Evolutionary conservation across 345 rosid genomes (phyloP).

Genomic region (Acer saccharum): DNA sequence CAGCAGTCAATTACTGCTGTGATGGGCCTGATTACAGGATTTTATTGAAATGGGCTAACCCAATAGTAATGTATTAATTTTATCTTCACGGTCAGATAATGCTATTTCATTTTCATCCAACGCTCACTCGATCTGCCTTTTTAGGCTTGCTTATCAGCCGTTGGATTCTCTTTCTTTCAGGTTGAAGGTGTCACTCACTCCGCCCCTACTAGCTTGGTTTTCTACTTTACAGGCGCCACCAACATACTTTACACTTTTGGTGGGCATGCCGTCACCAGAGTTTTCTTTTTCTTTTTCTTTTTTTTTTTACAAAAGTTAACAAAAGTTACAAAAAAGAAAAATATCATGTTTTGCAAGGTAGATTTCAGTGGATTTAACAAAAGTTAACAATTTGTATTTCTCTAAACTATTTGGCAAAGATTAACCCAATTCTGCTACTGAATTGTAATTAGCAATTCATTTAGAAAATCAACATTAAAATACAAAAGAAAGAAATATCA

Average conservation of each 20-base stretch:
- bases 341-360: background rate
- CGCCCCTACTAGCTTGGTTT: slow-evolving; percentile 61
- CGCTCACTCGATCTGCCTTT: background rate
- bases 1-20: too few relatives aligned
- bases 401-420: too few relatives aligned
- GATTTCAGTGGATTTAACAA: background rate
- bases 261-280: slow-evolving; percentile 75
- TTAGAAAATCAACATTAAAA: too few relatives aligned
- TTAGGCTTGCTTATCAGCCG: background rate
- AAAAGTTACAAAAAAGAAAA: background rate
- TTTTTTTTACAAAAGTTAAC: slow-evolving; percentile 5
- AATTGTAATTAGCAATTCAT: too few relatives aligned
- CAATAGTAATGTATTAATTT: too few relatives aligned
- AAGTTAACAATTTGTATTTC: too few relatives aligned
- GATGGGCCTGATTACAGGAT: too few relatives aligned
- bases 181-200: slow-evolving; percentile 64
- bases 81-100: slow-evolving; percentile 69
- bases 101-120: background rate
- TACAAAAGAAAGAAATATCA: too few relatives aligned
- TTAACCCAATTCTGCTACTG: too few relatives aligned
- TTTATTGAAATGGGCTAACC: too few relatives aligned
- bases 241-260: slow-evolving; percentile 87
- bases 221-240: slow-evolving; percentile 90
- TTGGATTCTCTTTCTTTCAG: slow-evolving; percentile 29
- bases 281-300: slow-evolving; percentile 9